Conservation (phyloP, 2,329 filamentous ascomycete genomes). For the Sporothrix globosa region DNA sequence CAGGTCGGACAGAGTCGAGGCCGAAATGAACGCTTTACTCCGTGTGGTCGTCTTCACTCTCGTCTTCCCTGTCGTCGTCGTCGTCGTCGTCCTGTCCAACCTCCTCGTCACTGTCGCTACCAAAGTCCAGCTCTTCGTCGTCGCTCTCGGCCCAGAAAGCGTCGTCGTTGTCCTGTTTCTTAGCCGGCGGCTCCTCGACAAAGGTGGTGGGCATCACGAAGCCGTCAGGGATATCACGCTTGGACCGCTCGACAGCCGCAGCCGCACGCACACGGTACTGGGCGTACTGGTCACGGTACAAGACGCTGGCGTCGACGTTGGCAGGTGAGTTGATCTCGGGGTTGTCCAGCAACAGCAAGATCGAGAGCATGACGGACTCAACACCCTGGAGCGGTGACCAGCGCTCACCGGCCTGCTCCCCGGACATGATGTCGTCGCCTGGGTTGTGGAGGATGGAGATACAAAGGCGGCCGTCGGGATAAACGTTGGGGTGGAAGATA, state of each 20-base stretch:
- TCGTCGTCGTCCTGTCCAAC: slow-evolving; percentile 63
- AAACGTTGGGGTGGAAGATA: slow-evolving; percentile 93
- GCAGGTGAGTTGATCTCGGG: slow-evolving; percentile 92
- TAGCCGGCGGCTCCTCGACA: slow-evolving; percentile 62
- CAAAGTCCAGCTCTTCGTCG: slow-evolving; percentile 76
- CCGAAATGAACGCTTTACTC: background rate
- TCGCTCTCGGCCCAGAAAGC: slow-evolving; percentile 82
- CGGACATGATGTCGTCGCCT: slow-evolving; percentile 90
- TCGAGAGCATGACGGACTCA: slow-evolving; percentile 90
- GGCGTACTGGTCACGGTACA: slow-evolving; percentile 73
- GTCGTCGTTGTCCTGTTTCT: slow-evolving; percentile 70
- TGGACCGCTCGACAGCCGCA: slow-evolving; percentile 71
- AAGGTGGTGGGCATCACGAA: slow-evolving; percentile 81
- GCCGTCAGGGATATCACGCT: slow-evolving; percentile 75
- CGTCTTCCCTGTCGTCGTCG: slow-evolving; percentile 62
- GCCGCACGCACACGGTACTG: slow-evolving; percentile 71
- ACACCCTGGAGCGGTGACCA: slow-evolving; percentile 95
- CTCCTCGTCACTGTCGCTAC: slow-evolving; percentile 67
- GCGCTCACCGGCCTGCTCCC: slow-evolving; percentile 84
- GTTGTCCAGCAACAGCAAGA: slow-evolving; percentile 88
- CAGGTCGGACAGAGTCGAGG: background rate
- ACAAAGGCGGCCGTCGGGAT: slow-evolving; percentile 85
- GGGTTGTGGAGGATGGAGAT: slow-evolving; percentile 95
- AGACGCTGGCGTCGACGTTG: slow-evolving; percentile 89
- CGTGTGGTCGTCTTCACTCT: slow-evolving; percentile 50